Evolutionary conservation across 208 protist genomes (phyloP), one percentile per base, ranked within the genome.

Genomic region (Angomonas ambiguus): DNA sequence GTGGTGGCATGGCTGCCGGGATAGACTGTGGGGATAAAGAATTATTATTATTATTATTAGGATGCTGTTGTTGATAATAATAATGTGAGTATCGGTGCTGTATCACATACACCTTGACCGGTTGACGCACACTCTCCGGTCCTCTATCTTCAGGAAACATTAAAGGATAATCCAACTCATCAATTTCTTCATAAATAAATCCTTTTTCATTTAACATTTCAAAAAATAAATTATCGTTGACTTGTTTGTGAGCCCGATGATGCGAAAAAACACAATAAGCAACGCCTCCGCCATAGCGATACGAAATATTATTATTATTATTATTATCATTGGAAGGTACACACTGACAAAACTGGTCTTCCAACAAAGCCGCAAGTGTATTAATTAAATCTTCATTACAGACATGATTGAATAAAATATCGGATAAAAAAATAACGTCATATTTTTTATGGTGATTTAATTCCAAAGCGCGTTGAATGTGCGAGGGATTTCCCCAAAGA

Each of bases 321-420:
- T 56, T 56, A 27, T 56, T 56, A 27, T 56, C 49, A 24, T 56
- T n/a, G 24, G 25, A 3, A 30, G 30, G 53, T n/a, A n/a, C n/a
- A n/a, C n/a, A n/a, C n/a, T n/a, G n/a, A n/a, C n/a, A n/a, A 30
- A 33, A 8, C 2, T 27, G 2, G 4, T 53, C 31, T 6, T 41
- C 31, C 45, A 93, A 73, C 49, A 83, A 55, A 27, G 48, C 65
- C 10, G 67, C 78, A 25, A 96, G 66, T 2, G 91, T 94, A 48
- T 86, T 79, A 10, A 74, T 79, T 41, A 96, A 76, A 72, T 91
- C 84, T 51, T 88, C 83, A 74, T 96, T 92, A 72, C 91, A 96
- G 28, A 96, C 72, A 67, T 96, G 91, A 57, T 96, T 96, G 77
- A 96, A 96, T 16, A 96, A 65, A 72, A 96, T 94, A 64, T 96